phyloP scores from a whole-genome alignment of 208 protist species.

The Lotmaria passim region DNA sequence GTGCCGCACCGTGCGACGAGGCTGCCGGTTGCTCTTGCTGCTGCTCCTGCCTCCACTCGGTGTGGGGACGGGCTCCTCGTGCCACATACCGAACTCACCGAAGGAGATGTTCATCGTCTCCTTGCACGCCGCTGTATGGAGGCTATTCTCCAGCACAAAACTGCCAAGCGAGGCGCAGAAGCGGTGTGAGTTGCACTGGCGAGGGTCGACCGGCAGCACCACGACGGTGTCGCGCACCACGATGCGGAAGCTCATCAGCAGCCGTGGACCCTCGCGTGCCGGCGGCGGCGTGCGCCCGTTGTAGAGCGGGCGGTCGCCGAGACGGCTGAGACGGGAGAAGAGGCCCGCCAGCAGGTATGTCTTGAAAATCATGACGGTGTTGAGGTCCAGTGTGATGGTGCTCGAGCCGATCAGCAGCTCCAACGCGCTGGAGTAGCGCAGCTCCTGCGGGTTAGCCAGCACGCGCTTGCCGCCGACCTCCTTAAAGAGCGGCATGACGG shows the following conservation, averaged over 20 bases:
- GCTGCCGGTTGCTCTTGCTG: neutral
- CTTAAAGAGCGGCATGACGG: slow-evolving; percentile 81
- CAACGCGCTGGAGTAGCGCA: slow-evolving; percentile 77
- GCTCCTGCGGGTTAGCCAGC: slow-evolving; percentile 71
- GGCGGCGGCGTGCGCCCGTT: slow-evolving; percentile 61
- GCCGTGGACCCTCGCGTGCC: slow-evolving; percentile 45
- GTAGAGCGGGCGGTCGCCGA: slow-evolving; percentile 76
- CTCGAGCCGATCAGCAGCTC: slow-evolving; percentile 72
- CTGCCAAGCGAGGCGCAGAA: slow-evolving; percentile 65
- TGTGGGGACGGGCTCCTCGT: slow-evolving; percentile 10
- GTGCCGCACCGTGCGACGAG: slow-evolving; percentile 4
- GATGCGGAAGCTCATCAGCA: slow-evolving; percentile 80
- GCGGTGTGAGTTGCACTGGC: slow-evolving; percentile 29
- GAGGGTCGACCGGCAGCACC: slow-evolving; percentile 72
- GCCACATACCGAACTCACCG: slow-evolving; percentile 62
- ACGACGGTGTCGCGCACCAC: slow-evolving; percentile 64
- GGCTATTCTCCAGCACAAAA: slow-evolving; percentile 68
- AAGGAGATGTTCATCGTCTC: slow-evolving; percentile 75
- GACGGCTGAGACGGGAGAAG: slow-evolving; percentile 53
- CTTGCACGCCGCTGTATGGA: slow-evolving; percentile 58
- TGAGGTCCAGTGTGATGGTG: slow-evolving; percentile 66
- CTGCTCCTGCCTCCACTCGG: neutral
- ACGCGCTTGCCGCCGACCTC: slow-evolving; percentile 52
- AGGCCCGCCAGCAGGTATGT: slow-evolving; percentile 75
- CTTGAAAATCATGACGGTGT: slow-evolving; percentile 77